A percentile compares a stretch with the other conserved stretches of the same genome.
These are phyloP conservation scores for Backusella circina DNA, from an alignment of 192 early-diverging fungal genomes.

Conservation along the genomic window DNA sequence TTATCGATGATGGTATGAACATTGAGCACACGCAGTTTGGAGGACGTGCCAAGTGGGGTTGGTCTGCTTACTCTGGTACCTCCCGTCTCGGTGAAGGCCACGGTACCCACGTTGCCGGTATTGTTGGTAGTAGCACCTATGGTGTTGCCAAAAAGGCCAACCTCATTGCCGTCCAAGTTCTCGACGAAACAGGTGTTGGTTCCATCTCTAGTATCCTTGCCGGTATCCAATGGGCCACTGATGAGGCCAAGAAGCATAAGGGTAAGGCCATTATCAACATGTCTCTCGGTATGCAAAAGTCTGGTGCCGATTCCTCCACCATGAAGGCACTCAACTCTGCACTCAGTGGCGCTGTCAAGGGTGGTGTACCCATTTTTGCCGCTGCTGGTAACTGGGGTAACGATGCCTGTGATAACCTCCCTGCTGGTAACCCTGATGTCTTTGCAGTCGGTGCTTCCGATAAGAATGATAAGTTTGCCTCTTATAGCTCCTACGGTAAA, in stretches of 20 bases:
- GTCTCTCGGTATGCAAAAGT: slow-evolving; percentile 56
- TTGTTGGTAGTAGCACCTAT: slow-evolving; percentile 55
- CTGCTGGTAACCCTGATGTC: slow-evolving; percentile 57
- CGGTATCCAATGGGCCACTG: slow-evolving; percentile 42
- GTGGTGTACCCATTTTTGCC: slow-evolving; percentile 67
- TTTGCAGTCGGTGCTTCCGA: slow-evolving; percentile 88
- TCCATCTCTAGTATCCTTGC: slow-evolving; percentile 39
- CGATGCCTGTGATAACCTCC: slow-evolving; percentile 65
- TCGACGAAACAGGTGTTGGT: slow-evolving; percentile 53
- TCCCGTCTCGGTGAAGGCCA: slow-evolving; percentile 38
- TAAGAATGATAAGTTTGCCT: slow-evolving; percentile 68
- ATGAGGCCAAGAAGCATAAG: slow-evolving; percentile 21
- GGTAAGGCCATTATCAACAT: slow-evolving; percentile 64
- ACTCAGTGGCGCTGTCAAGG: slow-evolving; percentile 49
- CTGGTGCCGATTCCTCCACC: slow-evolving; percentile 39
- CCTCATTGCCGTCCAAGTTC: slow-evolving; percentile 69
- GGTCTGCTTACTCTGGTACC: background rate
- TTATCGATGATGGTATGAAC: slow-evolving; percentile 60
- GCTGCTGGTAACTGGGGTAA: slow-evolving; percentile 69
- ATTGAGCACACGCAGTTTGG: slow-evolving; percentile 65
- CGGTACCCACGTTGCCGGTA: slow-evolving; percentile 67
- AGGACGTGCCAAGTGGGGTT: slow-evolving; percentile 67
- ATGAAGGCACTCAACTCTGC: slow-evolving; percentile 59
- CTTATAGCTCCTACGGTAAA: slow-evolving; percentile 82
- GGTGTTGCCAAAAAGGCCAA: slow-evolving; percentile 75